Evolutionary conservation across 371 early-diverging fungal species (phyloP).

Genomic region (Rhizopus stolonifer): DNA sequence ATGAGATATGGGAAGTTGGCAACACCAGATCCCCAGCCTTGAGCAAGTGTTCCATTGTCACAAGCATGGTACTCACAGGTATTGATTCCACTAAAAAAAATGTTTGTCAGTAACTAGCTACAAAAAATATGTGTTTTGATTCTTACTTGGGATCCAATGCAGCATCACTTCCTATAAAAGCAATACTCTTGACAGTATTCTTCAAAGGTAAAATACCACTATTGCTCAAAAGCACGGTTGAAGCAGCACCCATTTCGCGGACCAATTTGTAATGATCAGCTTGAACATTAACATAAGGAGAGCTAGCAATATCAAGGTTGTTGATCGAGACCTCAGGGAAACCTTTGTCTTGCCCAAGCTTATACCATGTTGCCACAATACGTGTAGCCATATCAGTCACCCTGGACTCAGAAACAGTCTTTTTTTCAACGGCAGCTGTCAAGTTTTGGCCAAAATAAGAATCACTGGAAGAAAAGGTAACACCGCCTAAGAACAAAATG

Average conservation of each 20-base stretch:
- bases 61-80: slow-evolving; percentile 25
- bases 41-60: slow-evolving; percentile 50
- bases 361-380: slow-evolving; percentile 52
- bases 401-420: slow-evolving; percentile 23
- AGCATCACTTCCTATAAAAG: slow-evolving; percentile 57
- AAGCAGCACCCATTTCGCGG: slow-evolving; percentile 50
- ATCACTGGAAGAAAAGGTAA: slow-evolving; percentile 10
- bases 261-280: slow-evolving; percentile 32
- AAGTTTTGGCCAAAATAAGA: slow-evolving; percentile 37
- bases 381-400: slow-evolving; percentile 56
- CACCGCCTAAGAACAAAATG: slow-evolving; percentile 19
- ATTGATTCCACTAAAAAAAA: slow-evolving; percentile 16
- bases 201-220: slow-evolving; percentile 33
- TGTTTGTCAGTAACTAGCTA: neutral
- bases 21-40: slow-evolving; percentile 66
- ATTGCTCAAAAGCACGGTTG: slow-evolving; percentile 48
- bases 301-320: slow-evolving; percentile 16
- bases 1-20: slow-evolving; percentile 58
- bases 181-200: slow-evolving; percentile 20
- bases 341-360: slow-evolving; percentile 29
- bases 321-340: slow-evolving; percentile 39
- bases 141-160: slow-evolving; percentile 28
- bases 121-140: neutral
- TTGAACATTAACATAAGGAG: slow-evolving; percentile 36
- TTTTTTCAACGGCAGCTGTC: slow-evolving; percentile 23